Evolutionary conservation across 1,139 yeast genomes (phyloP).

Genomic region (Kurtzmaniella quercitrusa): DNA sequence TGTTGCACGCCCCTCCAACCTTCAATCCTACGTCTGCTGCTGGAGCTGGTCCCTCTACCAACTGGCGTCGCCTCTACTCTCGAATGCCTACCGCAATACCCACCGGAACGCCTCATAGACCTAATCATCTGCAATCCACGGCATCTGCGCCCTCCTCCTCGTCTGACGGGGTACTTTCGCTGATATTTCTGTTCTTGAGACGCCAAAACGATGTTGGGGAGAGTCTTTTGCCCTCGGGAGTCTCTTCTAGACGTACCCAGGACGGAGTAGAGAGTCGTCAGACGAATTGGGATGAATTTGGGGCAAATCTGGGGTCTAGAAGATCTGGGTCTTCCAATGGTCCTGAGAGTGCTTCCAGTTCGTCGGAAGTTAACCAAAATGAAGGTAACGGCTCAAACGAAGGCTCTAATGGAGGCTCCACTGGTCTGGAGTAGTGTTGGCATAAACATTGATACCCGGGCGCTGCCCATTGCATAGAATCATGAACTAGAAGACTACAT

Average conservation of each 20-base stretch:
- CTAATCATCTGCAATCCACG: conserved; percentile 6
- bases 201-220: conserved; percentile 11
- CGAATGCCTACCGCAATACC: conserved; percentile 6
- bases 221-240: conserved; percentile 42
- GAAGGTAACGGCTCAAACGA: neutral
- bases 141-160: conserved; percentile 3
- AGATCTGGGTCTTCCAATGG: neutral
- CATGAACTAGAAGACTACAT: neutral
- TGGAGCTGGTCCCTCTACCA: conserved; percentile 8
- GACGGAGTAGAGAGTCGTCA: conserved; percentile 37
- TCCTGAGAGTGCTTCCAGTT: neutral
- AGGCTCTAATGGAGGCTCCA: neutral
- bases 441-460: neutral
- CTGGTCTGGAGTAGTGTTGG: neutral
- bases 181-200: conserved; percentile 22
- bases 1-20: conserved; percentile 3
- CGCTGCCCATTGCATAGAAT: neutral
- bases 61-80: conserved; percentile 5
- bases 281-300: neutral
- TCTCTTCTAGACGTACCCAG: conserved; percentile 47
- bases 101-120: no score
- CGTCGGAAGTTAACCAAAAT: neutral
- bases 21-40: neutral
- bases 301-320: neutral
- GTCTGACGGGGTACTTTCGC: conserved; percentile 17